A percentile compares a stretch with the other conserved stretches of the same genome.
Evolutionary conservation across 495 filamentous ascomycete genomes (phyloP).

Genomic region (Tricharina praecox): DNA sequence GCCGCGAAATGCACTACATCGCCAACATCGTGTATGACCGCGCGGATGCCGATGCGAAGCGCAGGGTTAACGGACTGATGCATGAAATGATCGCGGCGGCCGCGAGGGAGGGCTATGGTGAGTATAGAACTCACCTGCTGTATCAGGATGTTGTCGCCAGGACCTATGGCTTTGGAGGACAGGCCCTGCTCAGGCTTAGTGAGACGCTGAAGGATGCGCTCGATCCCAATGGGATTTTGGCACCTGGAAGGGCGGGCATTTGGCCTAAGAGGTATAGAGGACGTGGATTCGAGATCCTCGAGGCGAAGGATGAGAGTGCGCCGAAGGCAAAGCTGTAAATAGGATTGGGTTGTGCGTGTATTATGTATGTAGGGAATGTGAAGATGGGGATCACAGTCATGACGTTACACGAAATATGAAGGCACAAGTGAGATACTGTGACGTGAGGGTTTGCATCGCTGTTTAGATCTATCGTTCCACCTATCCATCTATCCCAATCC

Average conservation of each 20-base stretch:
- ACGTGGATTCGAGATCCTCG: slow-evolving; percentile 14
- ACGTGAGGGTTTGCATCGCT: too few relatives aligned
- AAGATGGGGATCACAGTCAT: too few relatives aligned
- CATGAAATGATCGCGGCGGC: slow-evolving; percentile 34
- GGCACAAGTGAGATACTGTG: too few relatives aligned
- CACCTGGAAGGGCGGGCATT: slow-evolving; percentile 39
- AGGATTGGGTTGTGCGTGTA: too few relatives aligned
- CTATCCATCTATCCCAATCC: too few relatives aligned
- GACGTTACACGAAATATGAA: too few relatives aligned
- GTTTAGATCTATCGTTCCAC: too few relatives aligned
- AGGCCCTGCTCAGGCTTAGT: slow-evolving; percentile 37
- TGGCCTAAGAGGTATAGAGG: slow-evolving; percentile 37
- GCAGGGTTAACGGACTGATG: slow-evolving; percentile 30
- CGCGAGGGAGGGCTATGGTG: slow-evolving; percentile 37
- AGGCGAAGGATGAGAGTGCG: not conserved
- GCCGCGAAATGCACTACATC: slow-evolving; percentile 42
- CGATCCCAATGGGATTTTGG: slow-evolving; percentile 43
- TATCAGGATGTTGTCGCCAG: slow-evolving; percentile 40
- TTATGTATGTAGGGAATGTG: too few relatives aligned
- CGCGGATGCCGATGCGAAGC: slow-evolving; percentile 27
- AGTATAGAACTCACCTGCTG: slow-evolving; percentile 41
- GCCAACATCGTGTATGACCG: slow-evolving; percentile 40
- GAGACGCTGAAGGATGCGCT: slow-evolving; percentile 40
- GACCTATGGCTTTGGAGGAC: slow-evolving; percentile 41
- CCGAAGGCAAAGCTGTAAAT: not conserved